Evolutionary conservation across 1,284 basidiomycete genomes (phyloP), one percentile per base, ranked within the genome.

Genomic region (Macrocybe sp.): DNA sequence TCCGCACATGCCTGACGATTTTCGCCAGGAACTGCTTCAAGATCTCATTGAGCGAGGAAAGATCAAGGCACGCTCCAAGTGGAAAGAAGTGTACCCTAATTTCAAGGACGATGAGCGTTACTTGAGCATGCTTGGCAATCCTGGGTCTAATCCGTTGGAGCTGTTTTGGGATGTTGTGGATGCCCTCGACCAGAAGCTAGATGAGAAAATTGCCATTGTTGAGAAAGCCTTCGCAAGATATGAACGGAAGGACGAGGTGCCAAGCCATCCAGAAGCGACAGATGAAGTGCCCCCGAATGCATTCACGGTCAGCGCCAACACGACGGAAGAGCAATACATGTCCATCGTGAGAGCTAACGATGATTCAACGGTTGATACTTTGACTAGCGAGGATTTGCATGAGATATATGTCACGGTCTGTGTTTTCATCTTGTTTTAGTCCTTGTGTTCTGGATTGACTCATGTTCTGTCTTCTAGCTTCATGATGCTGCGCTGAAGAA

Each of bases 131-230:
- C 81, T 97, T 5, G 95, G 94, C 1, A 89, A 89, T 60, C 88
- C 92, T 3, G 97, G 97, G 10, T 96, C 92, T 2, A 92, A 89
- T 53, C 93, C 96, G 1, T 75, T 99, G 37, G 96, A 99, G 55
- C 77, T 99, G 7, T 99, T 97, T 69, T 97, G 92, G 91, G 96
- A 99, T 64, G 64, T 79, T 4, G 85, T 97, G 37, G 96, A 99
- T 66, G 77, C 76, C 36, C 75, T 97, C 3, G 92, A 93, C 58
- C 85, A 92, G 59, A 79, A 85, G 55, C 77, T 97, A 8, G 93
- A 96, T 53, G 75, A 76, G 22, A 88, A 89, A 57, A 83, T 90
- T 22, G 72, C 70, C 7, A 52, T 76, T 7, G 79, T 85, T 0
- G 82, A 88, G 52, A 76, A 73, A 34, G 79, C 78, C 2, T 73